A percentile compares a stretch with the other conserved stretches of the same genome.
These are phyloP conservation scores for Euphrasia arctica DNA, from an alignment of 305 asterid genomes.

Conservation along the genomic window DNA sequence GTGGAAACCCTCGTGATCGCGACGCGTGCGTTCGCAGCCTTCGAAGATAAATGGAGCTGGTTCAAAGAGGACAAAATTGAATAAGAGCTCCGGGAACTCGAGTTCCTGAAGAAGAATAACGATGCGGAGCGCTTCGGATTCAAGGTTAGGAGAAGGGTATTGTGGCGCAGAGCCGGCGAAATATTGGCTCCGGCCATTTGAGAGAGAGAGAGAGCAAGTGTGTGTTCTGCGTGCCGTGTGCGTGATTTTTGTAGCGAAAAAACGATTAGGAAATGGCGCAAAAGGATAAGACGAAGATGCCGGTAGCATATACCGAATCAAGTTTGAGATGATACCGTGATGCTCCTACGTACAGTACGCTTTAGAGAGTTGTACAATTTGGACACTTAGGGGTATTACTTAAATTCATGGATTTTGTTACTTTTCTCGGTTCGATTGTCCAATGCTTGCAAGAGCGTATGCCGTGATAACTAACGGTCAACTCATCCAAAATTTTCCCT, in stretches of 20 bases:
- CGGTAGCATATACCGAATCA: slow-evolving; percentile 56
- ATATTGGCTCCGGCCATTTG: slow-evolving; percentile 51
- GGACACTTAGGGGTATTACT: not conserved
- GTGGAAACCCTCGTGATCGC: slow-evolving; percentile 62
- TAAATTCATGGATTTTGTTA: not conserved
- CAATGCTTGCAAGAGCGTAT: not conserved
- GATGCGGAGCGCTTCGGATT: slow-evolving; percentile 34
- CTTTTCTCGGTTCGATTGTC: not conserved
- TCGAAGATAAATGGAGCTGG: slow-evolving; percentile 31
- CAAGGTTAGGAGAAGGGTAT: slow-evolving; percentile 36
- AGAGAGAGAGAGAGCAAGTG: slow-evolving; percentile 19
- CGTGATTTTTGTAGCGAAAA: slow-evolving; percentile 28
- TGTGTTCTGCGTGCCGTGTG: slow-evolving; percentile 7
- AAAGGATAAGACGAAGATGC: slow-evolving; percentile 61
- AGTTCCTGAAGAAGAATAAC: slow-evolving; percentile 33
- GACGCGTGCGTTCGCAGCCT: slow-evolving; percentile 23
- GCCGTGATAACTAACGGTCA: slow-evolving; percentile 13
- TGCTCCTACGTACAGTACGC: slow-evolving; percentile 21
- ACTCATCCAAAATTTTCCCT: slow-evolving; percentile 23
- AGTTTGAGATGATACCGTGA: not conserved
- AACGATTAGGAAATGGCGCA: slow-evolving; percentile 23
- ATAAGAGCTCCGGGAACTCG: slow-evolving; percentile 31
- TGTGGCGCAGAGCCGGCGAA: slow-evolving; percentile 43
- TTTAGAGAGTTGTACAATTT: slow-evolving; percentile 16
- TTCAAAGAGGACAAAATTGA: slow-evolving; percentile 32